Percentiles rank a stretch among this genome's conserved stretches.
Conservation (phyloP, 768 basidiomycete genomes). For the Pseudohyphozyma bogoriensis region DNA sequence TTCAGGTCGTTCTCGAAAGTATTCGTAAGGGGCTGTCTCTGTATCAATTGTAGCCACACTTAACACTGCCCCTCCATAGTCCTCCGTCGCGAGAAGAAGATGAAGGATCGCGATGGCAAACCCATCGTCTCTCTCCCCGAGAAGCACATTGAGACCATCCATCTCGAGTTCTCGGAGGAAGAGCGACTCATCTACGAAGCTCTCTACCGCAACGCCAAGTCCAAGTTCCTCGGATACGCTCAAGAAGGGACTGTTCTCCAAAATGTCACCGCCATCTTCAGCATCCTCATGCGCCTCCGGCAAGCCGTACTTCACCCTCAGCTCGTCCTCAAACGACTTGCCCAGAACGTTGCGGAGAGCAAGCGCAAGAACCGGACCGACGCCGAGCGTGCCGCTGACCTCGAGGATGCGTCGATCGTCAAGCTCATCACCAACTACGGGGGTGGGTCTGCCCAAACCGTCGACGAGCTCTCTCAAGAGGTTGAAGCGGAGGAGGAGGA, state of each 20-base stretch:
- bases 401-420: conserved; percentile 18
- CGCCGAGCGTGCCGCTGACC: conserved; percentile 34
- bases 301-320: conserved; percentile 86
- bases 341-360: conserved; percentile 68
- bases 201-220: conserved; percentile 67
- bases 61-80: conserved; percentile 35
- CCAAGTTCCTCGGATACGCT: conserved; percentile 65
- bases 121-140: conserved; percentile 77
- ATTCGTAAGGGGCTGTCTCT: conserved; percentile 18
- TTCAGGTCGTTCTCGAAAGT: conserved; percentile 55
- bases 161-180: conserved; percentile 64
- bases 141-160: conserved; percentile 68
- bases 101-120: conserved; percentile 76
- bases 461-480: conserved; percentile 36
- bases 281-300: conserved; percentile 86
- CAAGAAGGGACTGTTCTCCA: conserved; percentile 49
- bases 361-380: neutral
- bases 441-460: conserved; percentile 36
- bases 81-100: conserved; percentile 82
- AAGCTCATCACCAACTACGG: conserved; percentile 25
- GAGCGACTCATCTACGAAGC: conserved; percentile 70
- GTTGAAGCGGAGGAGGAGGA: conserved; percentile 35
- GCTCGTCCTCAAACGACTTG: conserved; percentile 54
- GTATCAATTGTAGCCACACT: too few species aligned
- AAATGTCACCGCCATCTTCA: conserved; percentile 46